Evolutionary conservation across 331 rosid genomes (phyloP), one percentile per base, ranked within the genome.

Genomic region (Quercus lobata): DNA sequence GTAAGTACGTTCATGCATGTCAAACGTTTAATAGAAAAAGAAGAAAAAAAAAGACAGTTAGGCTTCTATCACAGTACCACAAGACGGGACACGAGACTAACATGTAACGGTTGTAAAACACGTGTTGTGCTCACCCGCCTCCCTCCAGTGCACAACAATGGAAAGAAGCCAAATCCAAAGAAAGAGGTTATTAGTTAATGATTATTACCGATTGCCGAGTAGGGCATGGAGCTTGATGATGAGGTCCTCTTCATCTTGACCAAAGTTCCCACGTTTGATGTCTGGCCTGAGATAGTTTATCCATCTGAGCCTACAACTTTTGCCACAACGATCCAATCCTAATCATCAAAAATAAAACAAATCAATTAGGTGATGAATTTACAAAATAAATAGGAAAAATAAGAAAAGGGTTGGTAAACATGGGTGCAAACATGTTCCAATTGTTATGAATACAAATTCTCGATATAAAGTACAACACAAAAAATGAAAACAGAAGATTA

Each of bases 251-350:
- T 92, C 97, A 69, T 92, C 94, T 77, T 87, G 89, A 4, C 78
- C 91, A 76, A 92, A 92, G 84, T 84, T 80, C 18, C 94, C 97
- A 5, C 89, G 91, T 81, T 92, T 90, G 76, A 90, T 92, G 41
- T 87, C 92, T 32, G 97, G 97, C 73, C 90, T 70, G 1, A 91
- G 76, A 68, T 88, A 91, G 81, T 89, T 91, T 58, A 91, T 81
- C 97, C 97, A 89, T 91, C 97, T 86, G 5, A 92, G 46, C 76
- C 97, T 88, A 35, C 97, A 92, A 79, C 97, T 92, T 87, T 92
- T 92, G 12, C 94, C 94, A 79, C 97, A 86, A 21, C 94, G 90
- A 54, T 88, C 84, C 83, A 92, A 72, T 46, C 97, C 97, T 92
- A 24, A 56, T 55, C 8, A 25, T 22, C 19, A 32, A n/a, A 21